Evolutionary conservation across 1,284 basidiomycete species (phyloP).

Genomic region (Microbotryum silenes-acaulis): DNA sequence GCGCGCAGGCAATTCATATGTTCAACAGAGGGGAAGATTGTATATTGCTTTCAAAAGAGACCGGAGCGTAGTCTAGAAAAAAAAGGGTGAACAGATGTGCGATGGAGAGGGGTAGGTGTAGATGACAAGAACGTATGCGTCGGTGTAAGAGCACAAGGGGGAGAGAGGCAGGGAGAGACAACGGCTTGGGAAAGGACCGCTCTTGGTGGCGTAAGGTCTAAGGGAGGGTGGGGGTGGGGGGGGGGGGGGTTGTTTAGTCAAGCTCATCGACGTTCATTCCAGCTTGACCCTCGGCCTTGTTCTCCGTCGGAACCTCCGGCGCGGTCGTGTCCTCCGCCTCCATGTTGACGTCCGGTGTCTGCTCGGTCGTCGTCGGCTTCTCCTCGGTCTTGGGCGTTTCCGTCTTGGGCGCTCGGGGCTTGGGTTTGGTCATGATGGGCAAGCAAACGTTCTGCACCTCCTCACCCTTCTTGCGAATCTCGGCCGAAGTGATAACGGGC

Average conservation of each 20-base stretch:
- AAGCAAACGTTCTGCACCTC: slow-evolving; percentile 45
- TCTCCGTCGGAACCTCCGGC: slow-evolving; percentile 43
- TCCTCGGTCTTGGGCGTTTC: slow-evolving; percentile 44
- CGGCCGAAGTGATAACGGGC: slow-evolving; percentile 66
- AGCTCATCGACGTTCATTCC: slow-evolving; percentile 27
- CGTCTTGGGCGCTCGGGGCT: slow-evolving; percentile 58
- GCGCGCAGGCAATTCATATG: too few relatives aligned
- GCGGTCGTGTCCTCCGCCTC: slow-evolving; percentile 42
- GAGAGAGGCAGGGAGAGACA: too few relatives aligned
- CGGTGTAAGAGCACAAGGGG: too few relatives aligned
- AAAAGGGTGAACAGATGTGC: too few relatives aligned
- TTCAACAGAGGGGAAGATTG: too few relatives aligned
- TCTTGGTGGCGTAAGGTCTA: too few relatives aligned
- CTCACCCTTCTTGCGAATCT: slow-evolving; percentile 79
- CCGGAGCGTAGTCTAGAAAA: too few relatives aligned
- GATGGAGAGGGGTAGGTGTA: too few relatives aligned
- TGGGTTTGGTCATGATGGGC: slow-evolving; percentile 57
- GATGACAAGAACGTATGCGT: too few relatives aligned
- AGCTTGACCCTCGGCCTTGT: slow-evolving; percentile 38
- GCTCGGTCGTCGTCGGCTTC: slow-evolving; percentile 39
- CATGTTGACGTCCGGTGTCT: slow-evolving; percentile 41
- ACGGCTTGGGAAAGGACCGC: too few relatives aligned
- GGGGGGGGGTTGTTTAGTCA: slow-evolving; percentile 9
- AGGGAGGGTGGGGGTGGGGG: too few relatives aligned
- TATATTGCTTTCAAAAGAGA: too few relatives aligned